Base-by-base conservation (phyloP, 495 filamentous ascomycete species). In the Cenococcum geophilum region DNA sequence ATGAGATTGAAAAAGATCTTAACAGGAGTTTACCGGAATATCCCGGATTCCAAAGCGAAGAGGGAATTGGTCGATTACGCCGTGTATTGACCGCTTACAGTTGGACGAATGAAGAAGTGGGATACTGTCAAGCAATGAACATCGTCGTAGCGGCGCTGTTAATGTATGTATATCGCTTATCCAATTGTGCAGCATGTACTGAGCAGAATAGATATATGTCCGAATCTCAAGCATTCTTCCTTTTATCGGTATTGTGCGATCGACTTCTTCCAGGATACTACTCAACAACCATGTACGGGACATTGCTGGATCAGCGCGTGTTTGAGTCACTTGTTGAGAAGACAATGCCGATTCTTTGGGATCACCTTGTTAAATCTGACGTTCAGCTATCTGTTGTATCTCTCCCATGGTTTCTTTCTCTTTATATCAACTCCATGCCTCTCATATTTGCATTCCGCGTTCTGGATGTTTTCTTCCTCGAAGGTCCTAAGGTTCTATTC, bases 391-490 rank as follows among this genome's bases (percentile, higher is more conserved):
- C 95, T 0, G 93, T 98, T 34, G 95, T 97, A 8, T 97, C 92
- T 32, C 79, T 98, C 9, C 93, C 93, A 18, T 98, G 93, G 93
- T 98, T 98, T 69, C 81, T 98, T 22, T 97, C 92, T 6, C 80
- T 98, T 5, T 98, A 97, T 71, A 96, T 98, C 77, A 98, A 98
- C 77, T 97, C 92, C 0, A 97, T 98, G 92, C 93, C 93, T 5
- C 77, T 98, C 0, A 89, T 96, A 4, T 98, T 98, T 72, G 93
- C 93, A 32, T 97, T 97, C 74, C 82, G 93, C 37, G 93, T 98
- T 21, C 72, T 98, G 50, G 93, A 98, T 71, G 91, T 98, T 53
- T 98, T 98, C 76, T 98, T 98, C 75, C 81, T 98, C 48, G 93
- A 98, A 74, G 93, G 93, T 0, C 92, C 93, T 4, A 97, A 97